Percentiles rank a stretch among this genome's conserved stretches.
phyloP scores from a whole-genome alignment of 345 rosid genomes.

The Zanthoxylum bungeanum region DNA sequence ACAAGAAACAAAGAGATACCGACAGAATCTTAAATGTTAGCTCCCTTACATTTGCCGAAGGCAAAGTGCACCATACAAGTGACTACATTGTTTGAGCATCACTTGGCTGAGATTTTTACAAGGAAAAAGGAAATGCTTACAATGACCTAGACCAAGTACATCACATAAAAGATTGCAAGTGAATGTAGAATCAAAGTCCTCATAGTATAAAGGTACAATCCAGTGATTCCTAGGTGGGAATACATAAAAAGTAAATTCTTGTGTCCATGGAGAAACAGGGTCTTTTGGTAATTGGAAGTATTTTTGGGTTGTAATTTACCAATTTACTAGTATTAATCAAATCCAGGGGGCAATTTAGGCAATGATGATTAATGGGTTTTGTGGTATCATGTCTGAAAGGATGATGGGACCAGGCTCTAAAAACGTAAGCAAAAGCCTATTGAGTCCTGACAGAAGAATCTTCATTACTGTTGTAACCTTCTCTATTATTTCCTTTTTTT shows the following conservation, averaged over 20 bases:
- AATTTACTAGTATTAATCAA: constrained; percentile 2
- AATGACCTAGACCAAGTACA: too few relatives aligned
- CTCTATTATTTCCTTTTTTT: constrained; percentile 26
- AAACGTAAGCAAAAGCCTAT: constrained; percentile 44
- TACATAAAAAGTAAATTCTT: constrained; percentile 20
- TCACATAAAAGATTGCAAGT: too few relatives aligned
- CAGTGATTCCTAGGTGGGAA: constrained; percentile 21
- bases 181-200: constrained; percentile 17
- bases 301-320: not conserved
- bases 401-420: constrained; percentile 35
- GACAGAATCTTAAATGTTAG: not conserved
- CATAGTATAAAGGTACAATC: constrained; percentile 21
- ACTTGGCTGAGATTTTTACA: not conserved
- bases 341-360: constrained; percentile 20
- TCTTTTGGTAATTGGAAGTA: constrained; percentile 13
- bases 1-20: not conserved
- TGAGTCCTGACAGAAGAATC: constrained; percentile 60
- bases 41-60: not conserved
- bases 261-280: constrained; percentile 19
- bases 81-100: not conserved
- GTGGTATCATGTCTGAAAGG: constrained; percentile 40
- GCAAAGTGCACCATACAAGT: not conserved
- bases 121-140: not conserved
- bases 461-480: constrained; percentile 52
- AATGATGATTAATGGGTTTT: constrained; percentile 19